Conservation (phyloP, 495 filamentous ascomycete species). For the Monascus purpureus region DNA sequence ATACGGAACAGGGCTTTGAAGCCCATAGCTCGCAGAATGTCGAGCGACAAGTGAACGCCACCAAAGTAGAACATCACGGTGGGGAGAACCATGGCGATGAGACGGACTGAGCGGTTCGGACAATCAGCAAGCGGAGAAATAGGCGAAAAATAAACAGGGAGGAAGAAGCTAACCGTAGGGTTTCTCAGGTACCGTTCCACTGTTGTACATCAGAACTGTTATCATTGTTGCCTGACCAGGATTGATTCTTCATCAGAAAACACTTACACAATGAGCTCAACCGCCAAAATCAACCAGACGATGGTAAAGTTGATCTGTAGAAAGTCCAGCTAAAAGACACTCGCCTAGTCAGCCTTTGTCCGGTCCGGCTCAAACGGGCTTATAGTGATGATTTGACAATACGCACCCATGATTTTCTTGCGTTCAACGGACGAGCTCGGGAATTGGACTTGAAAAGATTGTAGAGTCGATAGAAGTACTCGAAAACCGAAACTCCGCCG, state of each 20-base stretch:
- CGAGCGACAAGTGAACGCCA: conserved; percentile 37
- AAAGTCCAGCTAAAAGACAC: conserved; percentile 35
- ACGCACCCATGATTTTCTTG: conserved; percentile 33
- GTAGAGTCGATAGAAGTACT: conserved; percentile 37
- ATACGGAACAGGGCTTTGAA: conserved; percentile 52
- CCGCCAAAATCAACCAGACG: conserved; percentile 32
- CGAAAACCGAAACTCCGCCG: conserved; percentile 45
- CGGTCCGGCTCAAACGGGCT: too few relatives aligned
- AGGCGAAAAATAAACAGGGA: not conserved
- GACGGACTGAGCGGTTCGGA: conserved; percentile 30
- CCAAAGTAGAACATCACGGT: conserved; percentile 47
- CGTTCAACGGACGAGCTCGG: conserved; percentile 38
- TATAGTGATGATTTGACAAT: not conserved
- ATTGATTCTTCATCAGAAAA: too few relatives aligned
- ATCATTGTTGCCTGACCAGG: too few relatives aligned
- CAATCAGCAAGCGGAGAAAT: conserved; percentile 2
- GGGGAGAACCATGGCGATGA: conserved; percentile 47
- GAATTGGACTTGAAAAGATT: conserved; percentile 33
- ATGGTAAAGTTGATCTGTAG: conserved; percentile 50
- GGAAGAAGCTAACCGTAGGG: conserved; percentile 19
- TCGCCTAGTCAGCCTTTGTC: conserved; percentile 1
- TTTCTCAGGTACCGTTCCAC: conserved; percentile 25
- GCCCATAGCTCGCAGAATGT: conserved; percentile 26
- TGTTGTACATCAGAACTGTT: too few relatives aligned
- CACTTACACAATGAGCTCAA: conserved; percentile 41